Evolutionary conservation across 108 stramenopile genomes (phyloP).

Genomic region (Thalassiosira profunda): DNA sequence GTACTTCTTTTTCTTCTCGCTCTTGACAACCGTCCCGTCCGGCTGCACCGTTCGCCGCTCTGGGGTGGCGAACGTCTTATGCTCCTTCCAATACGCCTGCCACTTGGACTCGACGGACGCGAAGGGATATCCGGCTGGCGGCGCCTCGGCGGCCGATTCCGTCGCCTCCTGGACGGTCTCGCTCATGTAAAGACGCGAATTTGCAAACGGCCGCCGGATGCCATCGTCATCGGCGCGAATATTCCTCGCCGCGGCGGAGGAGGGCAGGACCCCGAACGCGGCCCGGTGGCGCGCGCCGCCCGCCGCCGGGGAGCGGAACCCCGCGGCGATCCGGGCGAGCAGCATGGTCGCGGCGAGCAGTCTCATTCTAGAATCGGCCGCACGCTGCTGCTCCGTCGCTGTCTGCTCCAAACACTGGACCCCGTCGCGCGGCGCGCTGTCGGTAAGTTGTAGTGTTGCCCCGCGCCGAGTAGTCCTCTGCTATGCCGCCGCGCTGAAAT

Average conservation of each 20-base stretch:
- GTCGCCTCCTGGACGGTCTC: constrained; percentile 7
- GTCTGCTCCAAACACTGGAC: neutral
- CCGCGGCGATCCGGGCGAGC: constrained; percentile 18
- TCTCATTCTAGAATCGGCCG: constrained; percentile 2
- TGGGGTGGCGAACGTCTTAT: constrained; percentile 87
- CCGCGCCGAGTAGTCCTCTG: no score
- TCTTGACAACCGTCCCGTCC: constrained; percentile 41
- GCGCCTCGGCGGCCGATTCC: neutral
- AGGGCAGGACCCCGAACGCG: no score
- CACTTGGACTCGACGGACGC: constrained; percentile 86
- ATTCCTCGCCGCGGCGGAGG: neutral
- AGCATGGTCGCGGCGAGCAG: constrained; percentile 4
- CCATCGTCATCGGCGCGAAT: neutral
- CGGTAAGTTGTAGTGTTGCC: no score
- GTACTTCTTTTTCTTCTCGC: constrained; percentile 88
- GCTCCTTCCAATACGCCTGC: constrained; percentile 88
- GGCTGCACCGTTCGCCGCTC: constrained; percentile 30
- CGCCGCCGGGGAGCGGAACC: neutral
- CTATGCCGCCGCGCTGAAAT: no score
- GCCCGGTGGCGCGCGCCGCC: neutral
- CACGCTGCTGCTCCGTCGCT: neutral
- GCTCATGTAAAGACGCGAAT: constrained; percentile 7
- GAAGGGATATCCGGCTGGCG: constrained; percentile 75
- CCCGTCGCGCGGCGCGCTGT: no score
- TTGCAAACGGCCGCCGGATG: neutral